Conservation (phyloP, 768 basidiomycete genomes). For the Rossbeevera mucosa region DNA sequence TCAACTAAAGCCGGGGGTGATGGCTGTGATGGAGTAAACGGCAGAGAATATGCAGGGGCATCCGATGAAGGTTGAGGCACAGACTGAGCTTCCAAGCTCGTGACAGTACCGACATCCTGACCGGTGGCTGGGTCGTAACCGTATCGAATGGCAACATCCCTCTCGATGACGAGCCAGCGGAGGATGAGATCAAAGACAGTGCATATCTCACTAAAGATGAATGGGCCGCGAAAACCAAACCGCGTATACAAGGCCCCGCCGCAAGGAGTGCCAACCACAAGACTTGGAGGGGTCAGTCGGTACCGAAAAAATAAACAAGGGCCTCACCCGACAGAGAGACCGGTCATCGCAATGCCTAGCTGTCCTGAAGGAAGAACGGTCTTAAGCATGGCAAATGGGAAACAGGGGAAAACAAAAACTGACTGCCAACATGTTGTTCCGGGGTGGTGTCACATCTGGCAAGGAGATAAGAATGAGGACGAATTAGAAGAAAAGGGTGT, state of each 20-base stretch:
- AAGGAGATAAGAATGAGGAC: slow-evolving; percentile 10
- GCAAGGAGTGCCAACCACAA: slow-evolving; percentile 53
- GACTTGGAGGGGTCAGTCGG: slow-evolving; percentile 27
- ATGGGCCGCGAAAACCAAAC: slow-evolving; percentile 59
- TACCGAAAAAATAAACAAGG: not conserved
- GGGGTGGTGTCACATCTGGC: slow-evolving; percentile 54
- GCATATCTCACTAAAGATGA: slow-evolving; percentile 47
- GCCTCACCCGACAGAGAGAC: slow-evolving; percentile 50
- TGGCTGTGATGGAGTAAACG: not conserved
- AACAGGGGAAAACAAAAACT: slow-evolving; percentile 17
- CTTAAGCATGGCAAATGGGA: not conserved
- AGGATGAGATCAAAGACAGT: slow-evolving; percentile 48
- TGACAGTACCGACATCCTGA: not conserved
- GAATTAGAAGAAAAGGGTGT: slow-evolving; percentile 3
- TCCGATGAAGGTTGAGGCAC: not conserved
- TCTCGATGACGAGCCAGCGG: slow-evolving; percentile 55
- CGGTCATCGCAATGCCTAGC: slow-evolving; percentile 56
- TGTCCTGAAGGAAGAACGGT: slow-evolving; percentile 39
- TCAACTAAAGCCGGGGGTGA: not conserved
- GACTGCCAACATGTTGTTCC: slow-evolving; percentile 45
- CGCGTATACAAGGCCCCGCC: slow-evolving; percentile 51
- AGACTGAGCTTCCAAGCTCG: slow-evolving; percentile 8
- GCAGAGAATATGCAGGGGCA: not conserved
- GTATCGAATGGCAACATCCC: slow-evolving; percentile 46
- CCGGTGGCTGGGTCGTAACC: slow-evolving; percentile 38